Base-by-base conservation (phyloP, 1,284 basidiomycete genomes). In the Ceratobasidium sp. region DNA sequence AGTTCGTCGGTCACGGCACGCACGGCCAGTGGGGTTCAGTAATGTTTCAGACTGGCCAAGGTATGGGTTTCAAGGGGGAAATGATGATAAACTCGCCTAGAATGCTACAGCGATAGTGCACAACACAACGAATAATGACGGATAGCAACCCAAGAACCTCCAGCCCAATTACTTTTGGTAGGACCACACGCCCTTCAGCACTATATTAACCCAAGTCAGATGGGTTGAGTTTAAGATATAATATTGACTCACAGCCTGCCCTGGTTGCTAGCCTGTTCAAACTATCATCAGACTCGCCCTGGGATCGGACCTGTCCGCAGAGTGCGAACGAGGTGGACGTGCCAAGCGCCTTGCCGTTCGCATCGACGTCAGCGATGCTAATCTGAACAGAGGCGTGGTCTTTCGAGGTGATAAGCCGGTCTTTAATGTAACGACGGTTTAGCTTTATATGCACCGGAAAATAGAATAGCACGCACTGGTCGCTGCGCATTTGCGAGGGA, bases 351-450 rank as follows among this genome's bases (percentile, higher is more conserved):
- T 91, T 91, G 82, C 98, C 97, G 78, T 93, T 91, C 79, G 92
- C 90, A 83, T 98, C 96, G 81, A 99, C 97, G 82, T 98, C 97
- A 78, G 88, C 93, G 80, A 99, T 88, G 84, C 90, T 92, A 84
- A 99, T 92, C 84, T 99, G 97, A 81, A 99, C 95, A 59, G 96
- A 98, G 59, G 97, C 96, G 84, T 98, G 95, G 86, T 99, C 97
- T 88, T 99, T 98, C 81, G 97, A 94, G 80, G 94, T 97, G 84
- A 98, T 98, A 81, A 98, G 88, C 79, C 95, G 93, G 89, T 95
- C 95, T 92, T 82, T 79, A 74, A 56, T 76, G 27, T 65, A 58
- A 63, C 74, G 51, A 19, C 73, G 29, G 49, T 51, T 75, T 49
- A 68, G 41, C 16, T 54, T 61, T 58, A 29, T 79, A 19, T 22